Evolutionary conservation across 139 green algal species (phyloP), one percentile per base, ranked within the genome.

Genomic region (Zygnema circumcarinatum): DNA sequence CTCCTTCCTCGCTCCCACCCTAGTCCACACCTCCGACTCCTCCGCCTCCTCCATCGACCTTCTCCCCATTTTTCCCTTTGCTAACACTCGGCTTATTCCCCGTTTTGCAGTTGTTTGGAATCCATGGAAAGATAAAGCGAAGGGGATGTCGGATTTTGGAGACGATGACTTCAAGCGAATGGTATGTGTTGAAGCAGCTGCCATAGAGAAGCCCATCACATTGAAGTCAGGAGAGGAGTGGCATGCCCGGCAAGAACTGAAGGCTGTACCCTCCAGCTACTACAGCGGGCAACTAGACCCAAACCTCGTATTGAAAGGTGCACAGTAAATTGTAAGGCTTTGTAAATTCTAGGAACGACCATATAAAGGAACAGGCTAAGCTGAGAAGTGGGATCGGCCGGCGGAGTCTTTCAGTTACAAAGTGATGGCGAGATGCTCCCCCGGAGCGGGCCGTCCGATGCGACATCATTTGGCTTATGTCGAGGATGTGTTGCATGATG

Each of bases 21-120:
- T n/a, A n/a, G n/a, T n/a, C n/a, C n/a, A n/a, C n/a, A n/a, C n/a
- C n/a, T n/a, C n/a, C n/a, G n/a, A n/a, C n/a, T n/a, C n/a, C n/a
- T n/a, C n/a, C n/a, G n/a, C n/a, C n/a, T n/a, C n/a, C n/a, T n/a
- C n/a, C n/a, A n/a, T n/a, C n/a, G n/a, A n/a, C n/a, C n/a, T n/a
- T n/a, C n/a, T n/a, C n/a, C n/a, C n/a, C n/a, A n/a, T n/a, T n/a
- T n/a, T n/a, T n/a, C n/a, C n/a, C n/a, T n/a, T n/a, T n/a, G n/a
- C n/a, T n/a, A n/a, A n/a, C n/a, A n/a, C n/a, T n/a, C n/a, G n/a
- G n/a, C n/a, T n/a, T n/a, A n/a, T n/a, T n/a, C n/a, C n/a, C n/a
- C n/a, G n/a, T n/a, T n/a, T n/a, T 47, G 74, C 88, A 73, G 91
- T 94, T 0, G 91, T 94, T 42, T 94, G 91, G 91, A 94, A 94